Evolutionary conservation across 78 protist species (phyloP), one percentile per base, ranked within the genome.

Genomic region (Dictyostelium citrinum): DNA sequence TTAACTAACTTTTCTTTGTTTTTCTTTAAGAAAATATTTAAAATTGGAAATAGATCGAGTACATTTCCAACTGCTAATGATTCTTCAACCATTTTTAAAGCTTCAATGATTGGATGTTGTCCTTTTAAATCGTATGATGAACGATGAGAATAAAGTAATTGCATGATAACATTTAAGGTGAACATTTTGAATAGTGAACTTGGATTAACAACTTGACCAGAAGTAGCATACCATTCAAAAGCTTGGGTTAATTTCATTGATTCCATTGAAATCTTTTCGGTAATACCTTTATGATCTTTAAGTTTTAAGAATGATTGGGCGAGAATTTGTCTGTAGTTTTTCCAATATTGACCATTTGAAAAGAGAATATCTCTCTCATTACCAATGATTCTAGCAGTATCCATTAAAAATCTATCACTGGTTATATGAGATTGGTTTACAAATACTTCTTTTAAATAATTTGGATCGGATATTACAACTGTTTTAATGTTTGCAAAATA

Each of bases 331-430:
- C 93, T 60, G 43, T 61, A 78, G 51, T 55, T 76, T 72, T 78
- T 88, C 93, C 93, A 88, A 78, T 88, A 88, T 22, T 76, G 84
- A 31, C 93, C 93, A 88, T 88, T 88, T 2, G 85, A 78, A 35
- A 88, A 88, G 27, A 88, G 70, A 7, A 88, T 43, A 46, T 88
- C 85, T 12, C 29, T 76, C 31, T 78, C 61, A 43, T 88, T 68
- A 8, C 93, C 93, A 67, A 88, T 88, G 11, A 88, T 45, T 45
- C 16, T 31, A 27, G 93, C 67, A 2, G 86, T 88, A 7, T 24
- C 35, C 60, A 68, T 37, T 22, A 88, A 31, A 27, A 37, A 88
- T 61, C 93, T 37, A 79, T 88, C 81, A 27, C 80, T 78, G 6
- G 81, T 46, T 9, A 61, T 37, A 6, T 88, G 58, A 1, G 93